Evolutionary conservation across 768 basidiomycete genomes (phyloP).

Genomic region (Harrya chromipes): DNA sequence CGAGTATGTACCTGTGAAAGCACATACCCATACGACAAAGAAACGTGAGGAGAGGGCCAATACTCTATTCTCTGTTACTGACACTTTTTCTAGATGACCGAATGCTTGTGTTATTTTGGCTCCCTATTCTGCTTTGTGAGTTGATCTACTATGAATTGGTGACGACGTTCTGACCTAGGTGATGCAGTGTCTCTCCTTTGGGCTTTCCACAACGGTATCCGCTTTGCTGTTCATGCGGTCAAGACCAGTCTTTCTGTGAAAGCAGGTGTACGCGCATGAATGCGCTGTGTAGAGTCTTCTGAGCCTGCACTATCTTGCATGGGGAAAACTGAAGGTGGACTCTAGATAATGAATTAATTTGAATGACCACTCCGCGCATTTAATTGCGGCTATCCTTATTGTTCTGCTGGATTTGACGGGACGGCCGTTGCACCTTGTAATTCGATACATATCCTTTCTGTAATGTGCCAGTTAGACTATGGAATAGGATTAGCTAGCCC

Average conservation of each 20-base stretch:
- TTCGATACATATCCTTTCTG: constrained; percentile 15
- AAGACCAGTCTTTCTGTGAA: constrained; percentile 49
- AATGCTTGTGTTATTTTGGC: constrained; percentile 84
- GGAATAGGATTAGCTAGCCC: neutral
- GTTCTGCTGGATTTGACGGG: constrained; percentile 18
- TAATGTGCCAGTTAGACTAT: constrained; percentile 14
- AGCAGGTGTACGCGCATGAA: constrained; percentile 35
- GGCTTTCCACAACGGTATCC: constrained; percentile 54
- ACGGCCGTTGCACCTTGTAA: constrained; percentile 18
- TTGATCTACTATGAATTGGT: constrained; percentile 15
- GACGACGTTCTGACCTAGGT: constrained; percentile 6
- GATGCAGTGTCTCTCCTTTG: constrained; percentile 53
- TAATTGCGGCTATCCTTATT: constrained; percentile 10
- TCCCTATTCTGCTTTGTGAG: constrained; percentile 79
- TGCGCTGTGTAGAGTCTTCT: constrained; percentile 1
- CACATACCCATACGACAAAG: constrained; percentile 44
- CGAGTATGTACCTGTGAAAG: constrained; percentile 55
- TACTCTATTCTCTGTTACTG: neutral
- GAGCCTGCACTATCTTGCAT: neutral
- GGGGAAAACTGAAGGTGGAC: neutral
- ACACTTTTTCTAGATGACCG: constrained; percentile 57
- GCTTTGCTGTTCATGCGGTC: constrained; percentile 48
- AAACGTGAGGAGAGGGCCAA: constrained; percentile 51
- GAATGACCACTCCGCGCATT: constrained; percentile 4
- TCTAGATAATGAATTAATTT: constrained; percentile 3